These are phyloP conservation scores for Allium sativum DNA, from an alignment of 106 monocot genomes.

Conservation along the genomic window DNA sequence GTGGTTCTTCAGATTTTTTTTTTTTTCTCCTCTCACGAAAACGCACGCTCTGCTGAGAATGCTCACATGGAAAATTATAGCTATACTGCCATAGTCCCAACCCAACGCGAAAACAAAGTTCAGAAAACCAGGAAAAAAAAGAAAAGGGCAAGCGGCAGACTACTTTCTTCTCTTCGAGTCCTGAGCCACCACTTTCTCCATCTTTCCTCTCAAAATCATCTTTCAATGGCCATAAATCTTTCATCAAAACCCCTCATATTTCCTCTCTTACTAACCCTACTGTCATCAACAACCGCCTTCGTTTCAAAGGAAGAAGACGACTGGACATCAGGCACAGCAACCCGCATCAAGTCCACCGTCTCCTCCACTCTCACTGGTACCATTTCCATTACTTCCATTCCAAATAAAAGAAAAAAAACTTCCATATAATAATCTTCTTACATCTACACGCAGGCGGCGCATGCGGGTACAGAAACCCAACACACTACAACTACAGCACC, in stretches of 20 bases:
- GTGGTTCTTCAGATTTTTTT: no score
- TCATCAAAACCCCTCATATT: neutral
- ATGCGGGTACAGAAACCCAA: constrained; percentile 59
- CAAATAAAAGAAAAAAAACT: no score
- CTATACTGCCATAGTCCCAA: neutral
- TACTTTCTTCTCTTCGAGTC: neutral
- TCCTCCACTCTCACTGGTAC: constrained; percentile 9
- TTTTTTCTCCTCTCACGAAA: no score
- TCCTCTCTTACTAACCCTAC: neutral
- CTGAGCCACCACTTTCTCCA: neutral
- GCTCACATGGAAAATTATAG: no score
- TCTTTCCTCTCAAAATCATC: neutral
- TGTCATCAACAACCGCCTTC: neutral
- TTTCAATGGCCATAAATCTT: neutral
- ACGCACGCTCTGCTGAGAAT: no score
- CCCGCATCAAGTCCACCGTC: neutral
- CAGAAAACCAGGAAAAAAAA: neutral
- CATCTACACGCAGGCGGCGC: constrained; percentile 34
- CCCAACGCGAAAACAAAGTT: neutral
- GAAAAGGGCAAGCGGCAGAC: neutral
- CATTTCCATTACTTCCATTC: no score
- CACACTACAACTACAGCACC: constrained; percentile 19
- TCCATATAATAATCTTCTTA: no score
- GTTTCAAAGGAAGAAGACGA: neutral
- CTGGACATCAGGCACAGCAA: constrained; percentile 5